Evolutionary conservation across 805 yeast genomes (phyloP).

Genomic region (Starmerella stellata): DNA sequence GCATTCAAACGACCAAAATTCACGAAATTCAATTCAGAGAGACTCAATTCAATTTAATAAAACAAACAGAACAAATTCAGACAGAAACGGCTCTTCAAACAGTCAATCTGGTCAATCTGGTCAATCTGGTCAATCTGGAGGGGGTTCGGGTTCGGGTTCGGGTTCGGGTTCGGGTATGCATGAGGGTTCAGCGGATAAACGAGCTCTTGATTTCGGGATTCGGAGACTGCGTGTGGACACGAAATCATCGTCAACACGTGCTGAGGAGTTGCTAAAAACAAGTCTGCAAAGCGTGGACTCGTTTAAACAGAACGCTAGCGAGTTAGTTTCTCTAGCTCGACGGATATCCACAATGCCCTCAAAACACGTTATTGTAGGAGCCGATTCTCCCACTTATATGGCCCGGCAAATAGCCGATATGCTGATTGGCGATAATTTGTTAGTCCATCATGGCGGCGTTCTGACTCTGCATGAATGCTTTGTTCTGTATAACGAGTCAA

Average conservation of each 20-base stretch:
- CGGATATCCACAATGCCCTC: slow-evolving; percentile 45
- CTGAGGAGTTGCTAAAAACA: not conserved
- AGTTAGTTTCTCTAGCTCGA: slow-evolving; percentile 32
- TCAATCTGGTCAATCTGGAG: not conserved
- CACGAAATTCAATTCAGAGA: slow-evolving; percentile 28
- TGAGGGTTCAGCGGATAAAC: too few relatives aligned
- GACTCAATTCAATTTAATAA: slow-evolving; percentile 19
- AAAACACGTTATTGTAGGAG: slow-evolving; percentile 16
- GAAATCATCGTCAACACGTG: not conserved
- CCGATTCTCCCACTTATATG: slow-evolving; percentile 31
- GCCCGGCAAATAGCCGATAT: slow-evolving; percentile 68
- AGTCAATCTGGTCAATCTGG: not conserved
- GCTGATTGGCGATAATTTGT: slow-evolving; percentile 29
- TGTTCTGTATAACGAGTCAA: slow-evolving; percentile 43
- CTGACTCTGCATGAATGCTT: slow-evolving; percentile 45
- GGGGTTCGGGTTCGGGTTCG: not conserved
- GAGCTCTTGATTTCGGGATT: slow-evolving; percentile 1
- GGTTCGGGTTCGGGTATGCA: too few relatives aligned
- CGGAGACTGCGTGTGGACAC: not conserved
- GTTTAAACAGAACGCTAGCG: not conserved
- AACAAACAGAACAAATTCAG: not conserved
- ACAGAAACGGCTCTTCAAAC: not conserved
- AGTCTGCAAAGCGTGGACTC: not conserved
- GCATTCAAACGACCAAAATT: too few relatives aligned
- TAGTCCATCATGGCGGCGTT: slow-evolving; percentile 38